Evolutionary conservation across 2,329 filamentous ascomycete species (phyloP), one percentile per base, ranked within the genome.

Genomic region (Hypoxylon sp.): DNA sequence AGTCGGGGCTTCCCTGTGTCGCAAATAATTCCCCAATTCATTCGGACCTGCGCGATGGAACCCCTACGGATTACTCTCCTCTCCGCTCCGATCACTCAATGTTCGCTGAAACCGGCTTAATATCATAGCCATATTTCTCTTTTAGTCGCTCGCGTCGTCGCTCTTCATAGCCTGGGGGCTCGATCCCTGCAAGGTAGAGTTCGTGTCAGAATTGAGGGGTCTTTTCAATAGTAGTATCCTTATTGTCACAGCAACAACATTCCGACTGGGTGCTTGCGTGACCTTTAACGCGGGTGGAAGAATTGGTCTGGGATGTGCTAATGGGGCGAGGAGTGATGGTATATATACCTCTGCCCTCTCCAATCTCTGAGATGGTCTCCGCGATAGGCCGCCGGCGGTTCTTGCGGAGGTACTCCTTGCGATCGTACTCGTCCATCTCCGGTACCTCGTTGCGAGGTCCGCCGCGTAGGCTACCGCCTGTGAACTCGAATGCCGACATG

Each of bases 81-180:
- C 39, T 39, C 32, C 37, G 51, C 53, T 48, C 8, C 20, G 28
- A 24, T 72, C 73, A 77, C 68, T 86, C 80, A 68, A 79, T 77
- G 49, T 79, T 80, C 44, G 84, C 82, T 60, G 79, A 85, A 69
- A 89, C 86, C 57, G 88, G 85, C 74, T 90, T 87, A 74, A 97
- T 89, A 69, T 97, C 93, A 74, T 96, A 87, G 62, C 93, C 93
- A 74, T 97, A 97, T 78, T 89, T 92, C 79, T 93, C 89, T 85
- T 92, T 89, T 78, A 97, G 85, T 72, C 92, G 86, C 81, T 93
- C 84, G 70, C 88, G 87, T 78, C 94, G 89, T 78, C 94, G 85
- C 83, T 97, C 92, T 71, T 92, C 90, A 76, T 95, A 97, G 53
- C 92, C 92, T 15, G 91, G 89, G 41, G 87, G 91, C 71, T 89